Percentiles rank a stretch among this genome's conserved stretches.
Conservation (phyloP, 768 basidiomycete genomes). For the Hemileccinum impolitum region DNA sequence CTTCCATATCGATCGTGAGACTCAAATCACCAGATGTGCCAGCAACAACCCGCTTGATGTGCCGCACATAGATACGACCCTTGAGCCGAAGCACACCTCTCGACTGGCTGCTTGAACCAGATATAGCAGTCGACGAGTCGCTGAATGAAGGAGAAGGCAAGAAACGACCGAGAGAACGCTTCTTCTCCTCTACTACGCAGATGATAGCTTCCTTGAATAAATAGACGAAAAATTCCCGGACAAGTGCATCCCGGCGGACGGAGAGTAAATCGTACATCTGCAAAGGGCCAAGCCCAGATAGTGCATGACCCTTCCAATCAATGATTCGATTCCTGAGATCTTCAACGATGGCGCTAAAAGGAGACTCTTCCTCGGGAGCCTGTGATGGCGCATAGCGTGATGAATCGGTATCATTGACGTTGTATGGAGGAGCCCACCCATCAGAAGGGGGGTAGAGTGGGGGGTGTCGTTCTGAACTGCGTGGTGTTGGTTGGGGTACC, state of each 20-base stretch:
- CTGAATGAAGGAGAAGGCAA: slow-evolving; percentile 61
- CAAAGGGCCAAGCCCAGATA: slow-evolving; percentile 83
- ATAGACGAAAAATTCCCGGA: slow-evolving; percentile 94
- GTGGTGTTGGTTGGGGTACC: slow-evolving; percentile 9
- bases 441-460: slow-evolving; percentile 19
- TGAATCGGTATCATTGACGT: slow-evolving; percentile 27
- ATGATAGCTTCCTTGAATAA: slow-evolving; percentile 97
- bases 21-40: slow-evolving; percentile 83
- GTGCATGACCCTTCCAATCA: slow-evolving; percentile 94
- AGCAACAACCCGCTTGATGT: slow-evolving; percentile 87
- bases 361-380: slow-evolving; percentile 57
- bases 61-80: slow-evolving; percentile 92
- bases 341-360: slow-evolving; percentile 80
- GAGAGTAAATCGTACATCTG: slow-evolving; percentile 91
- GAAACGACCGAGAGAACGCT: slow-evolving; percentile 72
- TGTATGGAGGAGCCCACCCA: slow-evolving; percentile 27
- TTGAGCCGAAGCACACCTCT: slow-evolving; percentile 84
- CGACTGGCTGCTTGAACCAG: slow-evolving; percentile 29
- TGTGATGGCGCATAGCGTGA: slow-evolving; percentile 29
- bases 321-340: slow-evolving; percentile 88
- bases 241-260: slow-evolving; percentile 83
- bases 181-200: slow-evolving; percentile 96
- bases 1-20: slow-evolving; percentile 97
- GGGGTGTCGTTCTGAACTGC: slow-evolving; percentile 14
- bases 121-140: slow-evolving; percentile 45